Base-by-base conservation (phyloP, 2,329 filamentous ascomycete genomes). In the Emydomyces testavorans region DNA sequence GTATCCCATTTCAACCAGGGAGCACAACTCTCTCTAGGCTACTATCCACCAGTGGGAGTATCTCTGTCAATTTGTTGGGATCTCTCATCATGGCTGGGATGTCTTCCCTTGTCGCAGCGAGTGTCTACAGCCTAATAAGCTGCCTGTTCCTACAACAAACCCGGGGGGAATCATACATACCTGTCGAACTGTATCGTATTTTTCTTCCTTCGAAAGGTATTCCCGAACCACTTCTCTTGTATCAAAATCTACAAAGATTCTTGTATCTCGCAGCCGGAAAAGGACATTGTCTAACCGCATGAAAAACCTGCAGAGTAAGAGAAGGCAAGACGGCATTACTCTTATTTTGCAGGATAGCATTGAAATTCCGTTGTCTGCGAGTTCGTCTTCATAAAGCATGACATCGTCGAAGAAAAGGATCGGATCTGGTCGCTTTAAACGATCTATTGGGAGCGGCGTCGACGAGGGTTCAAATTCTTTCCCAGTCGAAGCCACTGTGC, bases 401-500 rank as follows among this genome's bases (percentile, higher is more conserved):
- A 98, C 87, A 58, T 96, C 88, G 68, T 96, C 90, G 63, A 93
- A 94, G 74, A 96, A 95, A 4, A 94, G 70, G 55, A 98, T 98
- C 0, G 92, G 92, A 63, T 98, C 92, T 11, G 86, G 84, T 26
- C 85, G 79, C 63, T 83, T 87, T 43, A 98, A 76, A 35, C 96
- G 76, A 58, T 90, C 86, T 49, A 94, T 75, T 3, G 92, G 89
- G 53, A 98, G 92, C 48, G 74, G 66, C 15, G 68, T 68, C n/a
- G 67, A 64, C 18, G 69, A 70, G 15, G 67, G 58, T 47, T 68
- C 56, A 49, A 78, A 73, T 13, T 60, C 54, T 4, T 61, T 62
- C 8, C 57, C 49, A 4, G 49, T 49, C 2, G 57, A 57, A 31
- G 60, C 59, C 37, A 54, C 53, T 2, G 83, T 86, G 43, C 92